These are phyloP conservation scores for Fremontodendron californicum DNA, from an alignment of 345 rosid genomes.

Conservation along the genomic window DNA sequence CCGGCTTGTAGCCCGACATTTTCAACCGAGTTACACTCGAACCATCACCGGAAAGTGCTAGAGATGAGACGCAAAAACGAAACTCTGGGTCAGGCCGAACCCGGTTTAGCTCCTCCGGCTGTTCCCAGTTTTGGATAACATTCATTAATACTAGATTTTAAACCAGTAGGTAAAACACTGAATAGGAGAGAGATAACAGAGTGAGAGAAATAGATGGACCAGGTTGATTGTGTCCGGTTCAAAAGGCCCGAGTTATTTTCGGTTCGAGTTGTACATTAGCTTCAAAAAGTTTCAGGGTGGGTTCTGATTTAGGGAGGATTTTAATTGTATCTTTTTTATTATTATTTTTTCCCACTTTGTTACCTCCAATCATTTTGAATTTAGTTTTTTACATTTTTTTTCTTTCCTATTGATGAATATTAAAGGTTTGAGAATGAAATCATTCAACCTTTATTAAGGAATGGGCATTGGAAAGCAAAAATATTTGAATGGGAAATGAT, in stretches of 20 bases:
- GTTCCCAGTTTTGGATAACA: constrained; percentile 56
- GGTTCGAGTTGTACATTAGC: neutral
- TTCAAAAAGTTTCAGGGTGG: constrained; percentile 20
- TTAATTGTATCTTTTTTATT: neutral
- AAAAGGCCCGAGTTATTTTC: constrained; percentile 10
- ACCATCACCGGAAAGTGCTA: constrained; percentile 82
- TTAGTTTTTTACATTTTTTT: neutral
- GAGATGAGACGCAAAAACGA: constrained; percentile 74
- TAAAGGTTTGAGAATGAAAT: constrained; percentile 9
- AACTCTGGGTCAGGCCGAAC: constrained; percentile 22
- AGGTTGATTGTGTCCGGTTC: constrained; percentile 15
- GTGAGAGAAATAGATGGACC: constrained; percentile 20
- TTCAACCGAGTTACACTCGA: constrained; percentile 69
- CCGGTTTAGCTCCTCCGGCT: constrained; percentile 27
- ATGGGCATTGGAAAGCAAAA: constrained; percentile 38
- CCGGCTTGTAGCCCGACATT: constrained; percentile 96
- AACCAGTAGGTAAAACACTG: neutral
- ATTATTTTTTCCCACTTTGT: neutral
- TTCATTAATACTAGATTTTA: neutral
- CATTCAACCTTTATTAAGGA: constrained; percentile 1
- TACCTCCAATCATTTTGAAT: neutral
- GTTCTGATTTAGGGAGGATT: constrained; percentile 30
- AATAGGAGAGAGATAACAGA: neutral
- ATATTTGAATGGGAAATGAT: constrained; percentile 19
- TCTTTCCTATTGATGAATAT: neutral